phyloP scores from a whole-genome alignment of 371 early-diverging fungal species.

The Apophysomyces trapeziformis region DNA sequence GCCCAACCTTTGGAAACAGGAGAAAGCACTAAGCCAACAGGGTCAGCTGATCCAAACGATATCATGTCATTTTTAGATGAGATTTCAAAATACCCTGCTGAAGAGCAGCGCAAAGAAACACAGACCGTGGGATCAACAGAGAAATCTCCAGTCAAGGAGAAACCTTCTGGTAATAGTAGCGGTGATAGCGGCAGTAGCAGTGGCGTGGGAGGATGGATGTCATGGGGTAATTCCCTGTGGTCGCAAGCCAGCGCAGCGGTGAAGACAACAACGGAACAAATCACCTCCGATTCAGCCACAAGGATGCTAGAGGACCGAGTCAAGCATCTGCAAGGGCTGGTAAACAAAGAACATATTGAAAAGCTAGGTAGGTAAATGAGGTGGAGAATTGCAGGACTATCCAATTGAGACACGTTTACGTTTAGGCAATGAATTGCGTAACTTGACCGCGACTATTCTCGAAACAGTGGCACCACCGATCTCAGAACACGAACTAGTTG shows the following conservation, averaged over 20 bases:
- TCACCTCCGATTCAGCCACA: slow-evolving; percentile 44
- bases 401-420: neutral
- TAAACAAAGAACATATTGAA: slow-evolving; percentile 67
- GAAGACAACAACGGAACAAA: slow-evolving; percentile 55
- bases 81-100: slow-evolving; percentile 45
- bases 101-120: slow-evolving; percentile 7
- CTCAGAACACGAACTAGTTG: slow-evolving; percentile 70
- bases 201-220: slow-evolving; percentile 39
- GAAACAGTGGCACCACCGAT: slow-evolving; percentile 73
- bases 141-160: neutral
- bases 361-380: slow-evolving; percentile 53
- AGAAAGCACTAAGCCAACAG: neutral
- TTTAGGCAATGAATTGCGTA: slow-evolving; percentile 53
- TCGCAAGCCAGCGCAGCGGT: slow-evolving; percentile 56
- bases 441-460: slow-evolving; percentile 55
- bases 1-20: slow-evolving; percentile 13
- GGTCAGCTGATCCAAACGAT: slow-evolving; percentile 45
- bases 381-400: neutral
- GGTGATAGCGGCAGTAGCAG: neutral
- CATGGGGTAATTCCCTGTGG: slow-evolving; percentile 57
- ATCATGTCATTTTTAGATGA: slow-evolving; percentile 61
- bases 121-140: neutral
- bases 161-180: slow-evolving; percentile 2
- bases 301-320: slow-evolving; percentile 65
- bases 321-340: slow-evolving; percentile 51